phyloP scores from a whole-genome alignment of 208 protist genomes.

The Leishmania amazonensis region DNA sequence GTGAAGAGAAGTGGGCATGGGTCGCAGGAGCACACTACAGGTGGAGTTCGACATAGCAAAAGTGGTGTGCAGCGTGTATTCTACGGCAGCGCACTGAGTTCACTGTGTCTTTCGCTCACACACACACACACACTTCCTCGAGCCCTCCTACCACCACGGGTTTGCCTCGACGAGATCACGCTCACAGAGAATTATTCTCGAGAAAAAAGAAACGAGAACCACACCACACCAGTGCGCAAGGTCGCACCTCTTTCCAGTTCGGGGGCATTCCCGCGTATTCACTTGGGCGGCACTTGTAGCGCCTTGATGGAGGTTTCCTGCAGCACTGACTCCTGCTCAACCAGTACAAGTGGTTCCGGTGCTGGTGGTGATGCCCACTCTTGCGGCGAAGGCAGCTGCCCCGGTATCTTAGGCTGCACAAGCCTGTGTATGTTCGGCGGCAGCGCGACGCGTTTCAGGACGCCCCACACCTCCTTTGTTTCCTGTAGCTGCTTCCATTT shows the following conservation, averaged over 20 bases:
- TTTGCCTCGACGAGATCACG: background rate
- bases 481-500: constrained; percentile 47
- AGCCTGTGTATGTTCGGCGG: constrained; percentile 24
- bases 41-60: no score
- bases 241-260: background rate
- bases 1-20: no score
- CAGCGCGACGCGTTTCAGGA: constrained; percentile 41
- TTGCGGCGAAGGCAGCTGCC: background rate
- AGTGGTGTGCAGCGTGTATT: no score
- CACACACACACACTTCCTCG: background rate
- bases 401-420: background rate
- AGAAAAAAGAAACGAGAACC: background rate
- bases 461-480: constrained; percentile 45
- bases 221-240: background rate
- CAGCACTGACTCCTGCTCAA: background rate
- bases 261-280: background rate
- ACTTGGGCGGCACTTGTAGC: background rate
- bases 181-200: background rate
- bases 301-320: background rate
- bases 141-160: background rate
- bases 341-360: background rate
- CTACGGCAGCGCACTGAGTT: no score
- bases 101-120: no score
- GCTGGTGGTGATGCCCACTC: constrained; percentile 2
- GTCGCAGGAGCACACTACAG: no score